Evolutionary conservation across 106 monocot genomes (phyloP), one percentile per base, ranked within the genome.

Genomic region (Posidonia australis): DNA sequence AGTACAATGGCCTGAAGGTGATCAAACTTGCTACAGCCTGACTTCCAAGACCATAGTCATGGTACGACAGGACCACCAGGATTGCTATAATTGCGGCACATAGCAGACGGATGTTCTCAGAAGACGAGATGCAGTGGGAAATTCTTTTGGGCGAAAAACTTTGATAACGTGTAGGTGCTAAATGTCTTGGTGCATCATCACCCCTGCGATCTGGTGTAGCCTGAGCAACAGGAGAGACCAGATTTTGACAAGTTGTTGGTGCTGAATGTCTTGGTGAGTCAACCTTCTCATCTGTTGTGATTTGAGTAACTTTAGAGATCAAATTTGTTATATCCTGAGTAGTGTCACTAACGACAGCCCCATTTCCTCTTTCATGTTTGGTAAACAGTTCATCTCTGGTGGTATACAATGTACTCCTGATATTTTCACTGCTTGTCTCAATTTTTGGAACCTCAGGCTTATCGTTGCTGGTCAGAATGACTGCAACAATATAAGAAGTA

Each of bases 101-200:
- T 2, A 84, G 28, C 14, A 84, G 51, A 1, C 89, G 84, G 46
- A 70, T 65, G 51, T 82, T 74, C 67, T 84, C 82, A 17, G 84
- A 68, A 43, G 71, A 65, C 48, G 79, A 65, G 10, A 88, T 58
- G 11, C 79, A 71, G 13, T 12, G 51, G 13, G 54, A 67, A 64
- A 89, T 79, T 46, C 47, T 27, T 9, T 21, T 72, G 9, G 72
- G 45, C n/a, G 69, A 72, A 63, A 82, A 75, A 13, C 62, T 58
- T 21, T 5, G 9, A 17, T 21, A 51, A 11, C 6, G 23, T 21
- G 18, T 22, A 17, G 44, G 17, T 16, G 17, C 19, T 29, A 17
- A 21, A 29, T 22, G 43, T 43, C 44, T 45, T 16, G 68, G 46
- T 60, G 44, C 23, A 44, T 19, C n/a, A 36, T 36, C 36, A 36